phyloP scores from a whole-genome alignment of 495 filamentous ascomycete species.

The Penicillium goetzii region DNA sequence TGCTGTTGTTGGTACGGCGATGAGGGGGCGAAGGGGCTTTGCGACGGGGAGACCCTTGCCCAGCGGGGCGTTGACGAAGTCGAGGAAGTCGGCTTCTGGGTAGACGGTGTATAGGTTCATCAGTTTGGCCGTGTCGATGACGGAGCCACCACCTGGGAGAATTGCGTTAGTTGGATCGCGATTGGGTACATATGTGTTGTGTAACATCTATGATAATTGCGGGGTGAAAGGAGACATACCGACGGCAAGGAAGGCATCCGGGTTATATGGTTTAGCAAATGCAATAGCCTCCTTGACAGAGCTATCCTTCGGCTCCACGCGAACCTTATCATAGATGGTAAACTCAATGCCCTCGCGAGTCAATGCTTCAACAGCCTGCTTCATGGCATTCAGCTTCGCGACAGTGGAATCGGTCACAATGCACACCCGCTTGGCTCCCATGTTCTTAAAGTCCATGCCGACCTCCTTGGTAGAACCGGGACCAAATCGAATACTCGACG shows the following conservation, averaged over 20 bases:
- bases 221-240: conserved; percentile 50
- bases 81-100: conserved; percentile 87
- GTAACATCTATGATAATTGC: neutral
- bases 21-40: conserved; percentile 75
- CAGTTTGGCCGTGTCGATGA: conserved; percentile 97
- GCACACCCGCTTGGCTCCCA: conserved; percentile 82
- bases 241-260: conserved; percentile 91
- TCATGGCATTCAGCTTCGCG: conserved; percentile 78
- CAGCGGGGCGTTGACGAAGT: conserved; percentile 96
- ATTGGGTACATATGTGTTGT: neutral
- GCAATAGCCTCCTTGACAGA: conserved; percentile 85
- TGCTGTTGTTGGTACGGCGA: conserved; percentile 94
- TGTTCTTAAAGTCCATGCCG: conserved; percentile 97
- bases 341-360: conserved; percentile 76
- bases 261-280: conserved; percentile 74
- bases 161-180: conserved; percentile 8
- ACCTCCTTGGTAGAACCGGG: conserved; percentile 93
- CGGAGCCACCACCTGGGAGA: conserved; percentile 61
- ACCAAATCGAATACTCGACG: conserved; percentile 90
- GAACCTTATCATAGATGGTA: conserved; percentile 75
- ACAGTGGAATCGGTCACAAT: conserved; percentile 89
- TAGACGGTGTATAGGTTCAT: conserved; percentile 95
- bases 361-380: conserved; percentile 76
- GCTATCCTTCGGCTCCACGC: conserved; percentile 91
- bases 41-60: conserved; percentile 85